These are phyloP conservation scores for Phytophthora aleatoria DNA, from an alignment of 352 stramenopile genomes.

Conservation along the genomic window DNA sequence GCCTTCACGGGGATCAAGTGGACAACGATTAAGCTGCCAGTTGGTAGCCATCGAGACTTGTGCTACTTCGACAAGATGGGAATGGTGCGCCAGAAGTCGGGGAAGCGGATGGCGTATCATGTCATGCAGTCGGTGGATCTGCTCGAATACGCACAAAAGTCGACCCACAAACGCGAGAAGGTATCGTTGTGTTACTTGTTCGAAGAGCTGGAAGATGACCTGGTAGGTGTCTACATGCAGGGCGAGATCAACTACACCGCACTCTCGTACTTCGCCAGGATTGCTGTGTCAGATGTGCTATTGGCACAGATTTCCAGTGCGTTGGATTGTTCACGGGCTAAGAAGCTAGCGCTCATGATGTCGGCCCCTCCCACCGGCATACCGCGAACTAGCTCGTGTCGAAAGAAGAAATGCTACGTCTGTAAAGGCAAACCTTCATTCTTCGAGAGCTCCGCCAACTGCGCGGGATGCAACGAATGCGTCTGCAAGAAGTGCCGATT, in stretches of 20 bases:
- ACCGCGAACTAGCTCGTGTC: neutral
- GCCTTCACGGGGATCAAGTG: conserved; percentile 46
- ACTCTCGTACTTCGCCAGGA: neutral
- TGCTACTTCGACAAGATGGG: conserved; percentile 45
- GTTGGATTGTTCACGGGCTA: neutral
- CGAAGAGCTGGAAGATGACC: conserved; percentile 25
- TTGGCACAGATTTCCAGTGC: neutral
- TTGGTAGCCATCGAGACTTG: conserved; percentile 35
- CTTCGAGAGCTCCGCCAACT: neutral
- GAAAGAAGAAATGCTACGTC: neutral
- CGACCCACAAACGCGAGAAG: conserved; percentile 15
- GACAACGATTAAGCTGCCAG: conserved; percentile 27
- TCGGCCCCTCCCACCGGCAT: too few relatives aligned
- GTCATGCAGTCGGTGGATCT: conserved; percentile 40
- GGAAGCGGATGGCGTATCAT: conserved; percentile 39
- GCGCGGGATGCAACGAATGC: neutral
- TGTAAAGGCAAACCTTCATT: neutral
- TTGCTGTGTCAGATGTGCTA: conserved; percentile 6
- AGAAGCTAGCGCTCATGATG: neutral
- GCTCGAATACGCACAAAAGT: conserved; percentile 14
- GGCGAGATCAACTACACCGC: conserved; percentile 8
- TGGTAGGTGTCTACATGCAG: conserved; percentile 34
- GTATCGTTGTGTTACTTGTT: conserved; percentile 36
- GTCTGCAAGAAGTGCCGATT: neutral
- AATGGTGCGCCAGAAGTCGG: conserved; percentile 26